Conservation (phyloP, 495 filamentous ascomycete genomes). For the Annulohypoxylon stygium region DNA sequence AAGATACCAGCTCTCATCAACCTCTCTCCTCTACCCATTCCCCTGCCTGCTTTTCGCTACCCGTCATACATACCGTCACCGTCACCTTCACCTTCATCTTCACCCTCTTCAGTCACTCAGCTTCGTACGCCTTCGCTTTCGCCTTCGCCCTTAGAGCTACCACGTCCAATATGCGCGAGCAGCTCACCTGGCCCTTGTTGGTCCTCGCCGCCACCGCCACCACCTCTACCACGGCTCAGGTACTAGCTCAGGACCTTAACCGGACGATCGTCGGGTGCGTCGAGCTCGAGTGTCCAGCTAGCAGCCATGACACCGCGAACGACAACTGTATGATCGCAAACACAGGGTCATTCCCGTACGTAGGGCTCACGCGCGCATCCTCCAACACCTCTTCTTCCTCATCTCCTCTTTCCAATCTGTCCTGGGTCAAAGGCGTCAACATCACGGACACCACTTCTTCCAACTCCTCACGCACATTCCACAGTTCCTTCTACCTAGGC, state of each 20-base stretch:
- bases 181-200: slow-evolving; percentile 15
- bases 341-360: slow-evolving; percentile 32
- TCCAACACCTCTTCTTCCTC: neutral
- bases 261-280: slow-evolving; percentile 46
- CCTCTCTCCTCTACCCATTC: neutral
- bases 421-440: slow-evolving; percentile 45
- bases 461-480: slow-evolving; percentile 11
- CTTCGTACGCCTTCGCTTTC: neutral
- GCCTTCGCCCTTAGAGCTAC: neutral
- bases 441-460: slow-evolving; percentile 11
- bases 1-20: neutral
- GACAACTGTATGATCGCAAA: slow-evolving; percentile 46
- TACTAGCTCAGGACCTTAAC: slow-evolving; percentile 40
- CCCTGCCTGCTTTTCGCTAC: neutral
- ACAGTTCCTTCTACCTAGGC: slow-evolving; percentile 41
- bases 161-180: slow-evolving; percentile 5
- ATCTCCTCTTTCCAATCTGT: slow-evolving; percentile 32
- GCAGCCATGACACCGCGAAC: slow-evolving; percentile 4
- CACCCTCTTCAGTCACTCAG: neutral
- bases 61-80: neutral
- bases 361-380: slow-evolving; percentile 41
- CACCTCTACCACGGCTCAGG: neutral
- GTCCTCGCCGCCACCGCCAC: neutral
- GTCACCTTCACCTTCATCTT: neutral
- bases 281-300: slow-evolving; percentile 39